Conservation (phyloP, 768 basidiomycete genomes). For the Fomitopsis serialis region DNA sequence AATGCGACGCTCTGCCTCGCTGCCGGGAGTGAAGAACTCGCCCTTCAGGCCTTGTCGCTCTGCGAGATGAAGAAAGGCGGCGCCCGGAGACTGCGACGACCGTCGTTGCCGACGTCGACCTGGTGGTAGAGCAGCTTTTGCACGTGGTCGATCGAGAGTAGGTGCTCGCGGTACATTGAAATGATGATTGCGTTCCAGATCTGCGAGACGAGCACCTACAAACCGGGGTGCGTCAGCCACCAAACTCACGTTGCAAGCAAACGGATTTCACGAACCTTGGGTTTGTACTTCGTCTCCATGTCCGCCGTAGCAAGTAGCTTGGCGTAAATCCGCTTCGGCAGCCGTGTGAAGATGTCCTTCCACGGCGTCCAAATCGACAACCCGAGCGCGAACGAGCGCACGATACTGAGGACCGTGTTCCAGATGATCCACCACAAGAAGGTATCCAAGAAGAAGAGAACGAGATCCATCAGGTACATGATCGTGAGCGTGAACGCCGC, state of each 20-base stretch:
- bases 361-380: constrained; percentile 99
- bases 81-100: constrained; percentile 86
- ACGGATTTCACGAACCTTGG: constrained; percentile 64
- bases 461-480: constrained; percentile 98
- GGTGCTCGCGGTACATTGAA: constrained; percentile 98
- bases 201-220: constrained; percentile 91
- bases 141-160: constrained; percentile 98
- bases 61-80: constrained; percentile 99
- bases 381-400: constrained; percentile 82
- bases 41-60: constrained; percentile 77
- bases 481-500: constrained; percentile 92
- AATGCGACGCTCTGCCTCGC: constrained; percentile 95
- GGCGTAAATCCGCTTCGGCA: constrained; percentile 96
- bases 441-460: constrained; percentile 97
- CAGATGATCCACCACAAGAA: constrained; percentile 99
- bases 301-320: constrained; percentile 91
- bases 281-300: constrained; percentile 99
- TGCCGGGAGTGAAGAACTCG: constrained; percentile 90
- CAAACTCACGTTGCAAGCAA: not conserved
- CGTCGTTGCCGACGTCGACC: constrained; percentile 77
- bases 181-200: constrained; percentile 99
- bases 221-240: not conserved
- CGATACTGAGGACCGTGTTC: constrained; percentile 93
- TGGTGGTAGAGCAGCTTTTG: constrained; percentile 98
- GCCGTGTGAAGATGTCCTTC: constrained; percentile 93